Conservation (phyloP, 2,329 filamentous ascomycete species). For the Westerdykella sp. region DNA sequence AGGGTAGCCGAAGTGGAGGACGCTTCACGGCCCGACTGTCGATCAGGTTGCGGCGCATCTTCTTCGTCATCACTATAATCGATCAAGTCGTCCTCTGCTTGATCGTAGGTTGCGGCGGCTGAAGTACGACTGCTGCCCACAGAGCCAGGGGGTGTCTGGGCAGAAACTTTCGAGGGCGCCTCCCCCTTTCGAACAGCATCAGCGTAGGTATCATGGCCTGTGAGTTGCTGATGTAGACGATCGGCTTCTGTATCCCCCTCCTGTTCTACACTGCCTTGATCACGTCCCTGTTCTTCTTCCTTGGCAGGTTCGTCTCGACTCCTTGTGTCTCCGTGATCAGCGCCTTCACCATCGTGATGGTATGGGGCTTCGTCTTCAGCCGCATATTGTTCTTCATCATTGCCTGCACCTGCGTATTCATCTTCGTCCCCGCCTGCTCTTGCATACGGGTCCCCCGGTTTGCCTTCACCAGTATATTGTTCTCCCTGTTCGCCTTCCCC, state of each 20-base stretch:
- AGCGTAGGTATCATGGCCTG: not conserved
- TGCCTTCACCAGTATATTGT: constrained; percentile 2
- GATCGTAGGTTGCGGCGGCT: no score
- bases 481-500: not conserved
- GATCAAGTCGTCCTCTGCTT: constrained; percentile 39
- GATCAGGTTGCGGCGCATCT: constrained; percentile 7
- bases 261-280: not conserved
- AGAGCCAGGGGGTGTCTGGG: not conserved
- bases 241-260: not conserved
- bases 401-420: constrained; percentile 2
- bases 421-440: constrained; percentile 1
- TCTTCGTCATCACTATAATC: constrained; percentile 48
- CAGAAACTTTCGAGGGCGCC: not conserved
- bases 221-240: not conserved
- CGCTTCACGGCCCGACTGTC: constrained; percentile 7
- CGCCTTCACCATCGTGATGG: constrained; percentile 1
- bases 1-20: constrained; percentile 31
- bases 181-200: not conserved
- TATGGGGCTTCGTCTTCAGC: not conserved
- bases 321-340: constrained; percentile 3
- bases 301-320: not conserved
- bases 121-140: no score
- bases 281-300: not conserved
- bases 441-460: constrained; percentile 1
- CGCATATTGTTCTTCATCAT: constrained; percentile 1